phyloP scores from a whole-genome alignment of 805 yeast genomes.

The Metschnikowia lachancei region DNA sequence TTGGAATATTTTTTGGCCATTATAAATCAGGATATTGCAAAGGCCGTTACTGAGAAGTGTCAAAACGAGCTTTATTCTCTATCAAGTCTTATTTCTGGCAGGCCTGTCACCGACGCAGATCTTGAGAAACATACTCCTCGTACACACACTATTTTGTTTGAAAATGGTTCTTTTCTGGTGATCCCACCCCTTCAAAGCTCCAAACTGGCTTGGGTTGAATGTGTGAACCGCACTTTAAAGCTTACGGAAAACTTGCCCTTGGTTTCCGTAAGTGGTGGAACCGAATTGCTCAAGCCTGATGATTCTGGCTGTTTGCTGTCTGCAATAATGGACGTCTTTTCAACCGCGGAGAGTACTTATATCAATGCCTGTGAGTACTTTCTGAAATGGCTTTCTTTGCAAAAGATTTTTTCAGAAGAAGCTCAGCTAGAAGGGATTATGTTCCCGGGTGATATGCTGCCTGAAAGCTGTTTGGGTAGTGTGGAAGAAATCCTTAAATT shows the following conservation, averaged over 20 bases:
- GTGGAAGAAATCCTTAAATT: conserved; percentile 44
- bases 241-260: conserved; percentile 19
- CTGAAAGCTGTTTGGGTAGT: conserved; percentile 46
- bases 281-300: neutral
- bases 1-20: conserved; percentile 20
- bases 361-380: neutral
- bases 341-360: neutral
- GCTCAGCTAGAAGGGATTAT: conserved; percentile 14
- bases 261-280: conserved; percentile 2
- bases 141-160: conserved; percentile 26
- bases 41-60: conserved; percentile 22
- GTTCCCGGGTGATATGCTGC: conserved; percentile 18
- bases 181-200: conserved; percentile 41
- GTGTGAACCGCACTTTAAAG: conserved; percentile 18
- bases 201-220: conserved; percentile 28
- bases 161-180: conserved; percentile 36
- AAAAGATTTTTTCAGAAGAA: conserved; percentile 19
- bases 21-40: conserved; percentile 26
- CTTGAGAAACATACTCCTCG: neutral
- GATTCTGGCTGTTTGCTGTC: neutral
- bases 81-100: neutral
- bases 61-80: conserved; percentile 4
- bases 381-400: conserved; percentile 52
- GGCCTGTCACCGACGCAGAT: neutral
- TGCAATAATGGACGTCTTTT: conserved; percentile 1